phyloP scores from a whole-genome alignment of 1,284 basidiomycete genomes.

The Trichosporon sp. region DNA sequence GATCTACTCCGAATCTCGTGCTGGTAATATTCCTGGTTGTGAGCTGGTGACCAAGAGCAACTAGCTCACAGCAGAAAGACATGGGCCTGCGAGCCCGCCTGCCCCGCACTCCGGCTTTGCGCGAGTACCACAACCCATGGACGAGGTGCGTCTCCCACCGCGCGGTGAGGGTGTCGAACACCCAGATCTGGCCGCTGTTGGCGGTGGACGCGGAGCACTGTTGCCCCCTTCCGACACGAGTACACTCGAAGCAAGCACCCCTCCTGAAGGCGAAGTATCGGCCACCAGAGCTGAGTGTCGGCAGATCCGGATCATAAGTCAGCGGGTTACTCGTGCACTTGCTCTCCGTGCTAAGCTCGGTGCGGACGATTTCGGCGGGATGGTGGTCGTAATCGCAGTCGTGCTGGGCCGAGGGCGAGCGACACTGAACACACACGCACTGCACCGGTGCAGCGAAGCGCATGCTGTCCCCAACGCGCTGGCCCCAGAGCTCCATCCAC shows the following conservation, averaged over 20 bases:
- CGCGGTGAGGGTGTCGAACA: slow-evolving; percentile 3
- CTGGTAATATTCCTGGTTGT: neutral
- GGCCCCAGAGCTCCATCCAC: slow-evolving; percentile 7
- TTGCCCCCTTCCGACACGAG: neutral
- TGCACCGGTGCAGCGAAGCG: slow-evolving; percentile 2
- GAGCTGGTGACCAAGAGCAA: neutral
- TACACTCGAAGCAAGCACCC: neutral
- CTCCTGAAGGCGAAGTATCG: slow-evolving; percentile 10
- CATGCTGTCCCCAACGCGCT: neutral
- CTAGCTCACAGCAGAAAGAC: neutral
- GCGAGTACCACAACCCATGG: slow-evolving; percentile 6
- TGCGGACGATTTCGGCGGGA: neutral
- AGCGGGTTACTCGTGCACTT: neutral
- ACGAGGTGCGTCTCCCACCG: neutral
- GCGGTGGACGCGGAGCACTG: neutral
- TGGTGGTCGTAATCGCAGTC: neutral
- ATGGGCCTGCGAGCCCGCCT: neutral
- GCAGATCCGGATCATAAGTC: slow-evolving; percentile 1
- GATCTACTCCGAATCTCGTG: neutral
- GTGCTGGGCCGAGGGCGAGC: neutral
- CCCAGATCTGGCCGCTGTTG: slow-evolving; percentile 7
- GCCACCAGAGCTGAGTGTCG: neutral
- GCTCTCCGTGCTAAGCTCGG: neutral
- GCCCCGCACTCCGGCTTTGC: neutral
- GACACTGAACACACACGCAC: neutral